Percentiles rank a stretch among this genome's conserved stretches.
Conservation (phyloP, 495 filamentous ascomycete species). For the Pseudoneurospora amorphoporcata region DNA sequence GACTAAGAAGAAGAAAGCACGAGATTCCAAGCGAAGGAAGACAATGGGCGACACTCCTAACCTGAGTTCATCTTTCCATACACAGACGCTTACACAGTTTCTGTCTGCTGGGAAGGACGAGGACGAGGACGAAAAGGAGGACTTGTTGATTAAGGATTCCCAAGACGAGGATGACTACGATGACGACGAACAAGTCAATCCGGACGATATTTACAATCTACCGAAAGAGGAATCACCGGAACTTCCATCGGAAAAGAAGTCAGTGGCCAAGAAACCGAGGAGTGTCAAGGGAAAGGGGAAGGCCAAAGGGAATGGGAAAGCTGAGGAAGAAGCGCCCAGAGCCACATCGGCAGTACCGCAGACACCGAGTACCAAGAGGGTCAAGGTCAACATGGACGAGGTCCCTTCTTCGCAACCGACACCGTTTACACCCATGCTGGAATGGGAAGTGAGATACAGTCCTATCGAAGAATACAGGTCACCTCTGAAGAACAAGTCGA, state of each 20-base stretch:
- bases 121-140: slow-evolving; percentile 10
- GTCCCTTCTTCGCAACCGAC: slow-evolving; percentile 33
- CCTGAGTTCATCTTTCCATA: slow-evolving; percentile 25
- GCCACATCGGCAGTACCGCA: slow-evolving; percentile 9
- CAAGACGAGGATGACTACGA: slow-evolving; percentile 19
- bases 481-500: slow-evolving; percentile 29
- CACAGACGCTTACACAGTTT: slow-evolving; percentile 36
- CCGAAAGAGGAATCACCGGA: neutral
- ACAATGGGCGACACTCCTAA: slow-evolving; percentile 30
- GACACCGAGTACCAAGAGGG: slow-evolving; percentile 26
- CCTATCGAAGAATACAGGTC: slow-evolving; percentile 15
- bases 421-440: slow-evolving; percentile 24
- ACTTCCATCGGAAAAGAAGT: neutral
- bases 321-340: neutral
- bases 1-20: slow-evolving; percentile 14
- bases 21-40: slow-evolving; percentile 26
- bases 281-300: neutral
- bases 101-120: slow-evolving; percentile 11
- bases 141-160: slow-evolving; percentile 26
- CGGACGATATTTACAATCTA: neutral
- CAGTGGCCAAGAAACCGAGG: slow-evolving; percentile 1
- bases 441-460: slow-evolving; percentile 8
- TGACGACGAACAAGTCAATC: neutral
- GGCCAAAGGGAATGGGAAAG: neutral
- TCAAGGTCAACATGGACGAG: slow-evolving; percentile 23